Evolutionary conservation across 2,329 filamentous ascomycete genomes (phyloP).

Genomic region (Fusarium stilboides): DNA sequence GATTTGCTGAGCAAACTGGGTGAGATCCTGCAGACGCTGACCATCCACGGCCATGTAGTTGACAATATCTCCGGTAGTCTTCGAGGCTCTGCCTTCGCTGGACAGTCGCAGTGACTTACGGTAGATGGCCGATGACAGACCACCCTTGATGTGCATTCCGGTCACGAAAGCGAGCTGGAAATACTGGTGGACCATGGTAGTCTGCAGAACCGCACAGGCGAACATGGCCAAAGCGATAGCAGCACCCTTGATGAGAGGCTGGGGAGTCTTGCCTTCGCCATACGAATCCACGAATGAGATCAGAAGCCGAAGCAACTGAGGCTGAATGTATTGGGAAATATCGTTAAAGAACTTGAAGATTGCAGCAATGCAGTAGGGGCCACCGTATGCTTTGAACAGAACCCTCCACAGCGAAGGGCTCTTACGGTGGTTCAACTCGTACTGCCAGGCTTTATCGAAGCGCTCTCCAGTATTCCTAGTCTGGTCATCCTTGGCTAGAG

Average conservation of each 20-base stretch:
- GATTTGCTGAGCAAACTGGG: constrained; percentile 94
- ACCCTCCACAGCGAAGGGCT: constrained; percentile 84
- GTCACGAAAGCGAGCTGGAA: constrained; percentile 96
- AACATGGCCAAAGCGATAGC: constrained; percentile 96
- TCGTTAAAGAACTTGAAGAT: constrained; percentile 94
- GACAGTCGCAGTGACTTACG: constrained; percentile 90
- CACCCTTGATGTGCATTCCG: constrained; percentile 96
- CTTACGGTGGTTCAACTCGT: constrained; percentile 79
- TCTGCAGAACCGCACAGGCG: constrained; percentile 86
- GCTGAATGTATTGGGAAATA: constrained; percentile 87
- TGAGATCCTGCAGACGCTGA: constrained; percentile 92
- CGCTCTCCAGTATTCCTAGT: constrained; percentile 79
- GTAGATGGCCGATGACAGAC: constrained; percentile 92
- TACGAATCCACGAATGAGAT: constrained; percentile 91
- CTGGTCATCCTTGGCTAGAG: constrained; percentile 83
- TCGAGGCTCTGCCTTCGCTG: constrained; percentile 89
- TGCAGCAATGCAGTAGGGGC: constrained; percentile 84
- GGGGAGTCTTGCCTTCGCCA: constrained; percentile 69
- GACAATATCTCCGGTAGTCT: constrained; percentile 97
- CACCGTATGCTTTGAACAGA: constrained; percentile 86
- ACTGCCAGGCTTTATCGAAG: constrained; percentile 83
- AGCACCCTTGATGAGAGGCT: constrained; percentile 87
- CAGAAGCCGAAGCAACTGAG: constrained; percentile 87
- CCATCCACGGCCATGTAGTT: constrained; percentile 99
- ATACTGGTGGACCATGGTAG: constrained; percentile 94